Evolutionary conservation across 2,329 filamentous ascomycete genomes (phyloP), one percentile per base, ranked within the genome.

Genomic region (Hirsutella rhossiliensis): DNA sequence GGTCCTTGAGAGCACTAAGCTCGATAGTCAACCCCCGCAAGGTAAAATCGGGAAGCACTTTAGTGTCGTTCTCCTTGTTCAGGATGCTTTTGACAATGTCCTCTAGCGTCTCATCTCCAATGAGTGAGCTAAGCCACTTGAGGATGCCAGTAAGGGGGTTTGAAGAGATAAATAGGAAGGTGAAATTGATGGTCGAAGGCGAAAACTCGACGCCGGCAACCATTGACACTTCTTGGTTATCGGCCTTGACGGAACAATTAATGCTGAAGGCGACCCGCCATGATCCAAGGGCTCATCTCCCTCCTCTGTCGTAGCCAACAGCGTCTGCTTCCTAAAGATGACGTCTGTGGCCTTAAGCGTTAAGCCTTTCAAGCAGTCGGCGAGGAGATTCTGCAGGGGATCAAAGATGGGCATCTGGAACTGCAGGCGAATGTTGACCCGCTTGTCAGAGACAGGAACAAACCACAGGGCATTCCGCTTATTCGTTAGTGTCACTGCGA

Each of bases 381-480:
- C 31, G 15, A 48, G 34, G n/a, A 45, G 11, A 11, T 37, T 19
- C 28, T 46, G 39, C 23, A 48, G 31, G 17, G 4, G 2, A 1
- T 20, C 19, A 11, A 45, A n/a, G 30, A 6, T 27, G 9, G 34
- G 8, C 19, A 47, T 4, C 15, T 46, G 23, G 31, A 48, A 45
- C 31, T 46, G 44, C 27, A 44, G 38, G 3, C 42, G 42, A 3
- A 47, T 32, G 1, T 23, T 41, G 15, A 28, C 38, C 2, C 34
- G 46, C 43, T 19, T 31, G 23, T 41, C 37, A 1, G 20, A n/a
- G 13, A 2, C 13, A 13, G 46, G 46, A 1, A 34, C 18, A 40
- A 41, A 43, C 46, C 46, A 48, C 17, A 48, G 11, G 11, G 46
- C 46, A 15, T 45, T 45, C n/a, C 43, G 23, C 17, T 43, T 47